These are phyloP conservation scores for Tolypocladium pustulatum DNA, from an alignment of 2,329 filamentous ascomycete species.

Conservation along the genomic window DNA sequence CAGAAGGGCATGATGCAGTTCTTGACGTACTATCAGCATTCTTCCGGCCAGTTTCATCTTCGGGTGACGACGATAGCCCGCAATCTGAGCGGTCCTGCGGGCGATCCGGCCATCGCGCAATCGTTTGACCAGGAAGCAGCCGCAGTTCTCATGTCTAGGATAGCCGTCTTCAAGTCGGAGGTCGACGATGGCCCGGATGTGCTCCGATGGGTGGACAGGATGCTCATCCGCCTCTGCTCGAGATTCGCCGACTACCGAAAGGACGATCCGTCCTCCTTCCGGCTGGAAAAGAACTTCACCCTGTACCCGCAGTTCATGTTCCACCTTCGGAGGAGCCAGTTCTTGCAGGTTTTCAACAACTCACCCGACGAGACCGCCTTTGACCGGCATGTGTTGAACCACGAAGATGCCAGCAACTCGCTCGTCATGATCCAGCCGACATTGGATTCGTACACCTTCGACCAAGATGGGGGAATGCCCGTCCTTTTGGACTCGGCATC, in stretches of 20 bases:
- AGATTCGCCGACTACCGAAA: slow-evolving; percentile 97
- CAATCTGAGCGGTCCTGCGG: slow-evolving; percentile 84
- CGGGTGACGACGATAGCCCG: slow-evolving; percentile 89
- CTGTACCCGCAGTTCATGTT: slow-evolving; percentile 99
- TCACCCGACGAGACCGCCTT: slow-evolving; percentile 99
- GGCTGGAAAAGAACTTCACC: slow-evolving; percentile 96
- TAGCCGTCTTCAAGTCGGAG: slow-evolving; percentile 97
- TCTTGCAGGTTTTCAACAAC: slow-evolving; percentile 98
- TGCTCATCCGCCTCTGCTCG: slow-evolving; percentile 94
- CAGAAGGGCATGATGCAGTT: slow-evolving; percentile 97
- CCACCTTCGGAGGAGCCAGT: slow-evolving; percentile 91
- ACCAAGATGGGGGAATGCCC: slow-evolving; percentile 83
- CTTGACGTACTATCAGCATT: slow-evolving; percentile 96
- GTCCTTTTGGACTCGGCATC: slow-evolving; percentile 95
- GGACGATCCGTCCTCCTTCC: slow-evolving; percentile 94
- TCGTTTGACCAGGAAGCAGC: slow-evolving; percentile 98
- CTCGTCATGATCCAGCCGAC: slow-evolving; percentile 99
- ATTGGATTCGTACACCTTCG: slow-evolving; percentile 92
- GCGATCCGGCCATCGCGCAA: slow-evolving; percentile 88
- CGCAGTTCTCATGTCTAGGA: slow-evolving; percentile 96
- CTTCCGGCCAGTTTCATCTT: slow-evolving; percentile 90
- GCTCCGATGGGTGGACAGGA: slow-evolving; percentile 93
- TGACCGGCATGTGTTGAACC: slow-evolving; percentile 91
- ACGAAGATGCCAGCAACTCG: slow-evolving; percentile 94
- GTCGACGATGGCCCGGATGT: slow-evolving; percentile 98